Conservation (phyloP, 2,329 filamentous ascomycete species). For the Teratosphaeria destructans region DNA sequence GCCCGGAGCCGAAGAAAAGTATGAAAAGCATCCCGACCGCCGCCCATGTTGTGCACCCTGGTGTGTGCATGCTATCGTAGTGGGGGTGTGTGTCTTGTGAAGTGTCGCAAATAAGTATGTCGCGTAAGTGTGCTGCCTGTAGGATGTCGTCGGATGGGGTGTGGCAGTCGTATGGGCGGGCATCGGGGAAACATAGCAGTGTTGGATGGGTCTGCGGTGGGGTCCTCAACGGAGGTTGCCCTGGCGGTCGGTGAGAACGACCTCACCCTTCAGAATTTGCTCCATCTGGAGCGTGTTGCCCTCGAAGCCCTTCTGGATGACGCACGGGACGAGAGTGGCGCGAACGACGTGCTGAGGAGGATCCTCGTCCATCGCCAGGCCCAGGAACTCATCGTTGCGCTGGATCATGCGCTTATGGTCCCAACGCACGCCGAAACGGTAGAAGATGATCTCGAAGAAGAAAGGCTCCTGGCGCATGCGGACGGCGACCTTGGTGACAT, state of each 20-base stretch:
- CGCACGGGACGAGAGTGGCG: slow-evolving; percentile 2
- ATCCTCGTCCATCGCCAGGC: not conserved
- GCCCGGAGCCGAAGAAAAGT: not conserved
- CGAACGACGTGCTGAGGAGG: slow-evolving; percentile 4
- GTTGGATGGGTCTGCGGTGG: not conserved
- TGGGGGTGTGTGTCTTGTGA: not conserved
- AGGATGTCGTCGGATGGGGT: not conserved
- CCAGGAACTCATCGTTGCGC: slow-evolving; percentile 8
- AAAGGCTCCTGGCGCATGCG: slow-evolving; percentile 8
- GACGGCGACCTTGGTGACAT: slow-evolving; percentile 7
- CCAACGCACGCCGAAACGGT: slow-evolving; percentile 4
- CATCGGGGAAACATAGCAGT: not conserved
- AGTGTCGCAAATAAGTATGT: not conserved
- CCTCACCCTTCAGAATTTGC: slow-evolving; percentile 6
- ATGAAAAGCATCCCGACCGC: not conserved
- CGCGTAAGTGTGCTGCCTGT: not conserved
- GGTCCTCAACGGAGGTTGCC: slow-evolving; percentile 3
- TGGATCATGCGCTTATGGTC: slow-evolving; percentile 8
- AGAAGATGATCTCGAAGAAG: slow-evolving; percentile 3
- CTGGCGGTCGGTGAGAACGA: slow-evolving; percentile 3
- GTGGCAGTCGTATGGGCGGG: not conserved
- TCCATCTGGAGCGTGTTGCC: not conserved
- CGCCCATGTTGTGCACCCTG: not conserved
- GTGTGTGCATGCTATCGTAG: not conserved
- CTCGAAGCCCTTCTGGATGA: slow-evolving; percentile 3